Base-by-base conservation (phyloP, 176 grass and related monocot species). In the Zoysia japonica region DNA sequence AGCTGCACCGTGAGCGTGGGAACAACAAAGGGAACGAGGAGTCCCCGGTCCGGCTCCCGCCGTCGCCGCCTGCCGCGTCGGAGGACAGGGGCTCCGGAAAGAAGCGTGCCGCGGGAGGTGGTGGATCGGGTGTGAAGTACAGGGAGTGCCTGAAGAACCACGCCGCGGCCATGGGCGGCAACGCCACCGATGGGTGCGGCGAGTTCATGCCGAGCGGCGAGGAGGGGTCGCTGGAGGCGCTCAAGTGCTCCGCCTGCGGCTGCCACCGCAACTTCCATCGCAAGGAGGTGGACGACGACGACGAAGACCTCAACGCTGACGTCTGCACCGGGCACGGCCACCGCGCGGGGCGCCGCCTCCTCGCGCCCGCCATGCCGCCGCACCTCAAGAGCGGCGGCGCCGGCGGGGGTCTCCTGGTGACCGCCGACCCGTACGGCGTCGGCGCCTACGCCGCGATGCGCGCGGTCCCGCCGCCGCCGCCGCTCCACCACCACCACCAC, bases 261-360 rank as follows among this genome's bases (percentile, higher is more conserved):
- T 97, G 95, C 85, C 95, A 97, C 87, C 83, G 95, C 65, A 94
- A 92, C 78, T 97, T 97, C 92, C 95, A 97, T 71, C 80, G 92
- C 82, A 97, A 97, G 80, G 91, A 94, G 41, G 47, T 61, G 0
- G 91, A 90, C 19, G 56, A 54, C 69, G 88, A 66, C 28, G 10
- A 61, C 19, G 64, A 70, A 12, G n/a, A 53, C 47, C 54, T 64
- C 61, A 20, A 42, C 67, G 47, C 11, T 28, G 67, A 47, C 74
- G 45, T 7, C 54, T 13, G 67, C 3, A 40, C 14, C 66, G 80
- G 46, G 5, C 20, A 44, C 19, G 79, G 62, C 11, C 87, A 71
- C 82, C 67, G n/a, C 40, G 68, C 52, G 8, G 76, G 47, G 10
- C 77, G 14, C 16, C 78, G 78, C 73, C 78, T 89, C 59, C 82